Percentiles rank a stretch among this genome's conserved stretches.
Evolutionary conservation across 306 rosid species (phyloP).

Genomic region (Dalbergia cochinchinensis): DNA sequence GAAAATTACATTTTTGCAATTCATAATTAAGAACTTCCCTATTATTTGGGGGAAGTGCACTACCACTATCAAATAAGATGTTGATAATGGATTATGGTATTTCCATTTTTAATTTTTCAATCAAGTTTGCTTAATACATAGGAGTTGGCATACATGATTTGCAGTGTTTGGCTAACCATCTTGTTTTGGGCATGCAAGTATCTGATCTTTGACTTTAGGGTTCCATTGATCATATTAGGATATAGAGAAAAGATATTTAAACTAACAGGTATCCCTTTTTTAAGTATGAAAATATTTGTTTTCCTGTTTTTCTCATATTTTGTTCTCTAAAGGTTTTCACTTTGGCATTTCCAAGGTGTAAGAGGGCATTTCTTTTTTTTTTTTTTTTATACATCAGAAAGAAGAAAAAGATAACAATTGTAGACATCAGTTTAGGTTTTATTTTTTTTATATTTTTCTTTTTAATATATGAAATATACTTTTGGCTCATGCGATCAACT

Average conservation of each 20-base stretch:
- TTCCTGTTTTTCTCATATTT: background rate
- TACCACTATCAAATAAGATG: constrained; percentile 29
- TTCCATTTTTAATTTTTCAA: no score
- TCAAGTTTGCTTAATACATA: background rate
- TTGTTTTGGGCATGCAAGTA: constrained; percentile 6
- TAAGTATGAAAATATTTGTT: no score
- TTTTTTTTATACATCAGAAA: no score
- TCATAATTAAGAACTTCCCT: constrained; percentile 17
- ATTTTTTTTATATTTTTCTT: background rate
- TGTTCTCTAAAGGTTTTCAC: background rate
- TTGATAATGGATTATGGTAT: constrained; percentile 19
- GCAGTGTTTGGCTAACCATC: background rate
- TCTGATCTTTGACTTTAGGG: constrained; percentile 7
- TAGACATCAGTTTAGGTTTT: background rate
- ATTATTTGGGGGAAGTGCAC: background rate
- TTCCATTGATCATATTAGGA: background rate
- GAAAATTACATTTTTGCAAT: constrained; percentile 10
- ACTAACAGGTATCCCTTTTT: background rate
- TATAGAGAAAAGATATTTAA: background rate
- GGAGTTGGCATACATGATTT: background rate
- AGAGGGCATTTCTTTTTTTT: background rate
- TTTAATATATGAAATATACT: background rate
- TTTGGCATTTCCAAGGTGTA: background rate
- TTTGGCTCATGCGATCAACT: constrained; percentile 14
- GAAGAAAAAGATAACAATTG: background rate